A percentile compares a stretch with the other conserved stretches of the same genome.
phyloP scores from a whole-genome alignment of 2,329 filamentous ascomycete genomes.

The Fusarium globosum region DNA sequence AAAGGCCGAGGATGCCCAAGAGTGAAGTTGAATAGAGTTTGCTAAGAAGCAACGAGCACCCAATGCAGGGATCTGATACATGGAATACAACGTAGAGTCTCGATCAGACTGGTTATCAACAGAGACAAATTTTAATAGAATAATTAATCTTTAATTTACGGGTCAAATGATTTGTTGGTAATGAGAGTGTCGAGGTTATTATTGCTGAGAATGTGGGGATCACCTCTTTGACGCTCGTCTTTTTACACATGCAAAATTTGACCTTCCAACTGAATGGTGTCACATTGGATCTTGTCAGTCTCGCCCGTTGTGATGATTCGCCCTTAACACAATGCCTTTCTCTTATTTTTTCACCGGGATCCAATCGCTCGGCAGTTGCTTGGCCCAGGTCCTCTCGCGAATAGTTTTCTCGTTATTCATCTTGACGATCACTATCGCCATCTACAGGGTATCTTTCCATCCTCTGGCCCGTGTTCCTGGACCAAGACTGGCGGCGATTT shows the following conservation, averaged over 20 bases:
- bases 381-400: neutral
- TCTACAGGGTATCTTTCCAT: conserved; percentile 58
- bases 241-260: conserved; percentile 3
- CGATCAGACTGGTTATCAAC: neutral
- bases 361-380: neutral
- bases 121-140: neutral
- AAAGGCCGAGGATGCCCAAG: conserved; percentile 17
- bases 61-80: neutral
- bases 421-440: conserved; percentile 27
- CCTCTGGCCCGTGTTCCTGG: conserved; percentile 59
- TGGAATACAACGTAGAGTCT: neutral
- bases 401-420: conserved; percentile 18
- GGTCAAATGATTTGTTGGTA: neutral
- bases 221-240: neutral
- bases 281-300: neutral
- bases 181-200: neutral
- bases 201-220: conserved; percentile 12
- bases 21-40: neutral
- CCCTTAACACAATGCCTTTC: conserved; percentile 16
- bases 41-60: neutral
- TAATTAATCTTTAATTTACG: neutral
- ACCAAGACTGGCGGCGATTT: conserved; percentile 58
- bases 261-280: neutral
- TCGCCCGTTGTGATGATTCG: conserved; percentile 22
- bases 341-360: conserved; percentile 8